Base-by-base conservation (phyloP, 164 flowering plant species). In the Echeveria elegans region DNA sequence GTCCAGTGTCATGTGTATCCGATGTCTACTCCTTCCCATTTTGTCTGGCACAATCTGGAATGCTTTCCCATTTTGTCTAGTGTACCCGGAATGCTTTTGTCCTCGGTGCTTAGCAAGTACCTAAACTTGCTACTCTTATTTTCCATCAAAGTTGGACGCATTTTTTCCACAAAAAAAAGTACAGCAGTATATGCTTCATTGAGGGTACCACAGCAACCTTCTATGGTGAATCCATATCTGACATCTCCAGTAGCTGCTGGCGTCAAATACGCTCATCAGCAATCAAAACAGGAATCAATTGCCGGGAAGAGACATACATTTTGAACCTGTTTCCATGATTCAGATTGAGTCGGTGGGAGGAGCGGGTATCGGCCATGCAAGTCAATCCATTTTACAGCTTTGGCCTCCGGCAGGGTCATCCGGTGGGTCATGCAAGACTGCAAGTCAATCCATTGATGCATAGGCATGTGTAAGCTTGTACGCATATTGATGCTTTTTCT, bases 121-220 rank as follows among this genome's bases (percentile, higher is more conserved):
- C n/a, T n/a, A n/a, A n/a, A n/a, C n/a, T n/a, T n/a, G n/a, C n/a
- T n/a, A n/a, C n/a, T n/a, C n/a, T n/a, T n/a, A n/a, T n/a, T n/a
- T n/a, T n/a, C n/a, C n/a, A n/a, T n/a, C n/a, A n/a, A n/a, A n/a
- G n/a, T n/a, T n/a, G n/a, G n/a, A n/a, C n/a, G n/a, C n/a, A n/a
- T n/a, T n/a, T n/a, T n/a, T n/a, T n/a, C n/a, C n/a, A n/a, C n/a
- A n/a, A n/a, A n/a, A n/a, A n/a, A n/a, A 75, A 36, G 70, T 81
- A 12, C 88, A 78, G 30, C 88, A 36, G 9, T 10, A 80, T n/a
- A 45, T 76, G 65, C 50, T 34, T 81, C 82, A 76, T 63, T 68
- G 72, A 68, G 83, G 81, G 34, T 81, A 32, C 80, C 80, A 53
- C 84, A 78, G 65, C 88, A 81, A 59, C 76, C 84, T 43, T 61